Evolutionary conservation across 2,329 filamentous ascomycete genomes (phyloP).

Genomic region (Fusarium haematococcum): DNA sequence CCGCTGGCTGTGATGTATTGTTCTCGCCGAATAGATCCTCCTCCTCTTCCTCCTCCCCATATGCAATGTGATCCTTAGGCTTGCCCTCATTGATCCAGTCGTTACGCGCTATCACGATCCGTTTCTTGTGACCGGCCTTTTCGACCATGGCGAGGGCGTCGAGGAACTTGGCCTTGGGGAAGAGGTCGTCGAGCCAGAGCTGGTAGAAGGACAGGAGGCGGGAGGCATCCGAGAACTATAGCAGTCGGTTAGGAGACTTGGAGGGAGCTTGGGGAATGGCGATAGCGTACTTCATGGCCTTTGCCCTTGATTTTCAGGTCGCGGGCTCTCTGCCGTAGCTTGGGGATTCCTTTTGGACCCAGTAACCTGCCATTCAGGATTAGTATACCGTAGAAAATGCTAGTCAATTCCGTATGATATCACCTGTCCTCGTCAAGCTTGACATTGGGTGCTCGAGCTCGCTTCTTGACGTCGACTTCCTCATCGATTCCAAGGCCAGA

Average conservation of each 20-base stretch:
- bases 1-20: conserved; percentile 30
- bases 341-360: conserved; percentile 85
- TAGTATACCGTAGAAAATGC: neutral
- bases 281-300: conserved; percentile 79
- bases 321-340: conserved; percentile 77
- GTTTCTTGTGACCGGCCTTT: conserved; percentile 88
- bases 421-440: conserved; percentile 89
- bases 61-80: conserved; percentile 56
- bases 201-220: conserved; percentile 91
- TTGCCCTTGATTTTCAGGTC: conserved; percentile 89
- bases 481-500: conserved; percentile 83
- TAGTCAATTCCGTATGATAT: neutral
- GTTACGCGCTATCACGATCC: conserved; percentile 78
- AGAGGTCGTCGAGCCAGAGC: conserved; percentile 95
- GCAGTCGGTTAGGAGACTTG: neutral
- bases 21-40: conserved; percentile 39
- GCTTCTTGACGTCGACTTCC: conserved; percentile 85
- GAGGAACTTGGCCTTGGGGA: conserved; percentile 92
- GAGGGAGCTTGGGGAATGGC: neutral
- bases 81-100: conserved; percentile 87
- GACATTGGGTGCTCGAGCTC: conserved; percentile 75
- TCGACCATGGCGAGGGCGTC: conserved; percentile 93
- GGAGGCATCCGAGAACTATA: conserved; percentile 83
- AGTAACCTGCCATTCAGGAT: conserved; percentile 70
- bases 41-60: conserved; percentile 41